Conservation (phyloP, 2,329 filamentous ascomycete genomes). For the Sporothrix brunneoviolacea region DNA sequence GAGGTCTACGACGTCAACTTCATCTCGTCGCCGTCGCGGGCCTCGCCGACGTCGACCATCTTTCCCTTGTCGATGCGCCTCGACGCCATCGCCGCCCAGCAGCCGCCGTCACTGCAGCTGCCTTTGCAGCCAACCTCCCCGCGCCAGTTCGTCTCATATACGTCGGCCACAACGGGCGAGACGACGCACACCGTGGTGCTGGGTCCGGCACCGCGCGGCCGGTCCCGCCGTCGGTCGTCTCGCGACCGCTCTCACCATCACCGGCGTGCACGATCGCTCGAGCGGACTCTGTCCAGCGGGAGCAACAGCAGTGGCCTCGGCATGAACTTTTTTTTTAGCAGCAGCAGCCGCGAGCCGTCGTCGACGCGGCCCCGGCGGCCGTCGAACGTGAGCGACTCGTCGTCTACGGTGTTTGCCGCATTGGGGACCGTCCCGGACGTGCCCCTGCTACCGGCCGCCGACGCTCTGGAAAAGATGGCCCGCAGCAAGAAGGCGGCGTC, state of each 20-base stretch:
- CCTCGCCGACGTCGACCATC: constrained; percentile 12
- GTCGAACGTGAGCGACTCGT: constrained; percentile 1
- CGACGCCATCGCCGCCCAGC: constrained; percentile 11
- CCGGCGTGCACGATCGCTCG: constrained; percentile 10
- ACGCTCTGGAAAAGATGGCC: constrained; percentile 6
- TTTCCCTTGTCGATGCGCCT: constrained; percentile 14
- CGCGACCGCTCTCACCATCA: not conserved
- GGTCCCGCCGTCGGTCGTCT: not conserved
- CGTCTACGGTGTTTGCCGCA: too few species aligned
- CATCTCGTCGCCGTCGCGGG: constrained; percentile 3
- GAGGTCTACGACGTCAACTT: constrained; percentile 12
- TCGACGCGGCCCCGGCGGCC: constrained; percentile 1
- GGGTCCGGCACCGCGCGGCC: constrained; percentile 2
- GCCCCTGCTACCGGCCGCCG: not conserved
- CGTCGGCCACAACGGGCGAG: not conserved
- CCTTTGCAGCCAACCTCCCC: not conserved
- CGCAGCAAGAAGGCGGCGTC: not conserved
- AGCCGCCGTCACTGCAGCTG: not conserved
- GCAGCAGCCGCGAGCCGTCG: constrained; percentile 16
- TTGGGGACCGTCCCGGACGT: constrained; percentile 7
- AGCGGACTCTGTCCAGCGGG: constrained; percentile 2
- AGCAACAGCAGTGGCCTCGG: not conserved
- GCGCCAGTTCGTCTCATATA: not conserved
- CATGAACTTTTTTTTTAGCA: constrained; percentile 13
- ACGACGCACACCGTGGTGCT: constrained; percentile 2